A percentile compares a stretch with the other conserved stretches of the same genome.
Conservation (phyloP, 2,329 filamentous ascomycete species). For the Monosporascus sp. region DNA sequence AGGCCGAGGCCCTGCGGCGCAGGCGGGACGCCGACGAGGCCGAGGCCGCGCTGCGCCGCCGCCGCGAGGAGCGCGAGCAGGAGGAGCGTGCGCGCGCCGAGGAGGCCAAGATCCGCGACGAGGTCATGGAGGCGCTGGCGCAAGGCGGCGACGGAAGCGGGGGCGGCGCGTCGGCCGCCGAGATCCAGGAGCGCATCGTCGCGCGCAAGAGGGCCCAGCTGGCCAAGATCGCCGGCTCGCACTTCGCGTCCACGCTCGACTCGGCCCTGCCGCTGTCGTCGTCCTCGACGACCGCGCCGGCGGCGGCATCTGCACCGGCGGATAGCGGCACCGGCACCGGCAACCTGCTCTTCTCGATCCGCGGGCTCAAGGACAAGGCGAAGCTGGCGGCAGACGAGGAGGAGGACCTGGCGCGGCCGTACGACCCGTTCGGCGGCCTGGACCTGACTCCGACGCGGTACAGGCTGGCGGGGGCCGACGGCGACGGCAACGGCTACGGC, state of each 20-base stretch:
- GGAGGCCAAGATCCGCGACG: constrained; percentile 57
- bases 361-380: constrained; percentile 66
- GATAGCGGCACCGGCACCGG: constrained; percentile 15
- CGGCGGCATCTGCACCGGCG: constrained; percentile 27
- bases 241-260: constrained; percentile 20
- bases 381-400: constrained; percentile 41
- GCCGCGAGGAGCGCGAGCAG: constrained; percentile 59
- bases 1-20: constrained; percentile 48
- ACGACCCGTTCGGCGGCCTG: constrained; percentile 83
- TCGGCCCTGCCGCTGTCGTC: constrained; percentile 4
- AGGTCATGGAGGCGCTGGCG: constrained; percentile 65
- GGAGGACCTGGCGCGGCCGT: constrained; percentile 64
- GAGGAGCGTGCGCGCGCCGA: constrained; percentile 65
- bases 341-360: constrained; percentile 59
- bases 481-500: constrained; percentile 50
- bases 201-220: constrained; percentile 69
- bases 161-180: constrained; percentile 47
- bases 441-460: constrained; percentile 62
- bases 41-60: constrained; percentile 58
- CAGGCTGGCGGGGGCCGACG: constrained; percentile 43
- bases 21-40: constrained; percentile 57
- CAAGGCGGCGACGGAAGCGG: constrained; percentile 39
- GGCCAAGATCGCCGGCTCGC: constrained; percentile 36
- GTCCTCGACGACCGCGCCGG: constrained; percentile 21
- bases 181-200: constrained; percentile 54